These are phyloP conservation scores for Eucalyptus paniculata DNA, from an alignment of 345 rosid species.

Conservation along the genomic window DNA sequence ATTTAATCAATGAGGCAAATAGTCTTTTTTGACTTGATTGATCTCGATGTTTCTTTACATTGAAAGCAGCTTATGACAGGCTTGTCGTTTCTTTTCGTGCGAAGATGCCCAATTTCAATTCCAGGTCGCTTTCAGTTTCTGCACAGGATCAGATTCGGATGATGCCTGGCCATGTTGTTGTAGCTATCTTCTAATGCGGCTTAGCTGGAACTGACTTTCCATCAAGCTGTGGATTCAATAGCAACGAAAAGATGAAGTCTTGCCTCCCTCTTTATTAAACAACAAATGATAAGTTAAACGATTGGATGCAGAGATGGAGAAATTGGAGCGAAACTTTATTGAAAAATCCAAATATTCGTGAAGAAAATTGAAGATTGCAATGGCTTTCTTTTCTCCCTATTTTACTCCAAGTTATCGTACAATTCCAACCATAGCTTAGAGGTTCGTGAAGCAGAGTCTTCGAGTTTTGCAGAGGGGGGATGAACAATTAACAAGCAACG, in stretches of 20 bases:
- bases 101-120: not conserved
- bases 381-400: not conserved
- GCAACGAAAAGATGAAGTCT: not conserved
- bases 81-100: not conserved
- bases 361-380: not conserved
- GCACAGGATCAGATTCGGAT: not conserved
- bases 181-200: not conserved
- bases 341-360: not conserved
- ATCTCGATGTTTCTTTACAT: not conserved
- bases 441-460: not conserved
- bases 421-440: not conserved
- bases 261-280: not conserved
- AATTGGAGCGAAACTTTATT: not conserved
- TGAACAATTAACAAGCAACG: not conserved
- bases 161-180: not conserved
- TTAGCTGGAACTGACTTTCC: not conserved
- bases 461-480: not conserved
- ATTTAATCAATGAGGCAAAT: not conserved
- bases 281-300: not conserved
- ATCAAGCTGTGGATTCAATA: not conserved
- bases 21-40: not conserved
- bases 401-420: not conserved
- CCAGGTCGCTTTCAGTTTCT: not conserved
- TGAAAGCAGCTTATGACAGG: not conserved
- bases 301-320: not conserved